Evolutionary conservation across 345 rosid genomes (phyloP), one percentile per base, ranked within the genome.

Genomic region (Diplotaxis tenuifolia): DNA sequence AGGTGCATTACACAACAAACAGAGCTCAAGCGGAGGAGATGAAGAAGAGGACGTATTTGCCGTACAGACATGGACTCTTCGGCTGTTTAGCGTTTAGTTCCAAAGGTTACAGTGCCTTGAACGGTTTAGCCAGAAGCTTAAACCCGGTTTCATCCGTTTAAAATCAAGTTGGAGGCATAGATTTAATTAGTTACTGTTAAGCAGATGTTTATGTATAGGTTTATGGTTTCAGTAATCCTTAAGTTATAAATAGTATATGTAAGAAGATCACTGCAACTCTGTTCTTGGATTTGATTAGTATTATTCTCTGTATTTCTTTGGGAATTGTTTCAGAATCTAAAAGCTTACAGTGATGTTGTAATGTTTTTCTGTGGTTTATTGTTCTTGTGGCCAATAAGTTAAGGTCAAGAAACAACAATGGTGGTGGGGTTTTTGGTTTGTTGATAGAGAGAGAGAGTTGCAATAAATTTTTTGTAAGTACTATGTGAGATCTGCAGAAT

Each of bases 81-180:
- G 98, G 98, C 0, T 94, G 98, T 76, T 68, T 94, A 76, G 97
- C 97, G 45, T 94, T 94, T 49, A 94, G 93, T 74, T 94, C 98
- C 2, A 94, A 91, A 74, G 95, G 98, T 6, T 94, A 91, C 75
- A 91, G 97, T 52, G 95, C 92, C 58, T 83, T 94, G 74, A 94
- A 87, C 82, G 97, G 96, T 4, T 82, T 91, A 49, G 93, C 96
- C 4, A 85, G 92, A 75, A 91, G 95, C 72, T 71, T 91, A 79
- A 91, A 94, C 81, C 97, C 96, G 23, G 98, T 89, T 42, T 85
- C 96, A 3, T 91, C 97, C 63, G 84, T 93, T 86, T 91, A 36
- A 56, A 11, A 3, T 22, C 27, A 68, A 84, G 34, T 25, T 42
- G 87, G 2, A 15, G 14, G 65, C 18, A 4, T 73, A 53, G 42